Evolutionary conservation across 129 eudicot species (phyloP), one percentile per base, ranked within the genome.

Genomic region (Chrysanthemum lavandulifolium): DNA sequence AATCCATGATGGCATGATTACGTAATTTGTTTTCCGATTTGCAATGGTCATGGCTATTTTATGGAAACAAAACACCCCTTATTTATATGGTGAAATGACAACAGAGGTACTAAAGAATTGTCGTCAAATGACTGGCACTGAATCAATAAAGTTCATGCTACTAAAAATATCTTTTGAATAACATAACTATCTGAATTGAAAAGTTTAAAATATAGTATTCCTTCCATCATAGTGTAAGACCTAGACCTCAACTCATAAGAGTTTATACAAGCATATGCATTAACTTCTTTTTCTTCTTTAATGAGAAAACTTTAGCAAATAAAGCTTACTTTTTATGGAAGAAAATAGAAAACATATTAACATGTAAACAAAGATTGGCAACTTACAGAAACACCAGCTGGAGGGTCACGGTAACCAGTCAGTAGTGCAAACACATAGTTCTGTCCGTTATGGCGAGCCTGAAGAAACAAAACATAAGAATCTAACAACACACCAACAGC

Each of bases 401-500:
- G 97, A 71, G 97, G 97, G 50, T 91, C 97, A 68, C 89, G 97
- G 80, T 91, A 91, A 52, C 97, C 97, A 77, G 97, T 91, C 78
- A 91, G 79, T 63, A 91, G 96, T 10, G 96, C 88, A 79, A 88
- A 91, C 53, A 88, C 97, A 54, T 91, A 91, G 74, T 88, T 91
- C 79, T 91, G 97, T 65, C 97, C 97, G 72, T 91, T 86, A 61
- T 91, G 96, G 61, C 97, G 96, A 40, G 97, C 97, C 97, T 91
- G 75, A 63, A 69, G 72, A 2, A 65, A 53, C 40, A 65, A 51
- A 21, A 55, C 1, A 31, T 12, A 63, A 68, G 63, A 69, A 61
- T 48, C 15, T 15, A 77, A 55, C 12, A 23, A n/a, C 73, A 73
- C 62, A 10, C 58, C 27, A 67, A 2, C 12, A 73, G 12, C 13